phyloP scores from a whole-genome alignment of 208 protist genomes.

The Crithidia brevicula region DNA sequence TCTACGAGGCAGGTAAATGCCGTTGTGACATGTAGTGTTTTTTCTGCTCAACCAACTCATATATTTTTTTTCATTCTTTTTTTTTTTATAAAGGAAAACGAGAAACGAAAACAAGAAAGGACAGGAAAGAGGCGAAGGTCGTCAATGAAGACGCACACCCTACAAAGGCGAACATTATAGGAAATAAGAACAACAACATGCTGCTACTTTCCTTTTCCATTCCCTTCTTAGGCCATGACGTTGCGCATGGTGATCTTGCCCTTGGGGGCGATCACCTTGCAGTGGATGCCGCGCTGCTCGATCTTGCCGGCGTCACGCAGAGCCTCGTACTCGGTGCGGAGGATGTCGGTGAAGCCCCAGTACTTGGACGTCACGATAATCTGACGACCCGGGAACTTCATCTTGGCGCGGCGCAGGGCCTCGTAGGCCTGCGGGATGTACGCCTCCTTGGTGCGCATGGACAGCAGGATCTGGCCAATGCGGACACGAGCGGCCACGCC shows the following conservation, averaged over 20 bases:
- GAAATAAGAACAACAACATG: neutral
- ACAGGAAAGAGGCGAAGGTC: conserved; percentile 11
- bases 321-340: conserved; percentile 73
- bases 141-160: neutral
- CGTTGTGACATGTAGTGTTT: too few species aligned
- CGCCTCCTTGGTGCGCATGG: conserved; percentile 93
- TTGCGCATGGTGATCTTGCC: conserved; percentile 80
- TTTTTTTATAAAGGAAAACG: conserved; percentile 16
- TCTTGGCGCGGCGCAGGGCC: conserved; percentile 85
- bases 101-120: conserved; percentile 19
- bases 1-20: too few species aligned
- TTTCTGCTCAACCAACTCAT: too few species aligned
- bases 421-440: conserved; percentile 71
- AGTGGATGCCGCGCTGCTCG: conserved; percentile 72
- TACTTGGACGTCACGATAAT: conserved; percentile 84
- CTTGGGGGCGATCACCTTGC: conserved; percentile 78
- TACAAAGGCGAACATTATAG: neutral
- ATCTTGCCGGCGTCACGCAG: conserved; percentile 68
- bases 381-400: conserved; percentile 77
- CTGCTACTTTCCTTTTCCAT: neutral
- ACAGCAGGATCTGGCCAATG: conserved; percentile 98
- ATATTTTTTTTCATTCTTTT: too few species aligned
- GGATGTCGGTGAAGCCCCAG: conserved; percentile 87
- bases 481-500: conserved; percentile 97
- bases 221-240: conserved; percentile 46